Evolutionary conservation across 176 grass and related monocot genomes (phyloP).

Genomic region (Chrysopogon serrulatus): DNA sequence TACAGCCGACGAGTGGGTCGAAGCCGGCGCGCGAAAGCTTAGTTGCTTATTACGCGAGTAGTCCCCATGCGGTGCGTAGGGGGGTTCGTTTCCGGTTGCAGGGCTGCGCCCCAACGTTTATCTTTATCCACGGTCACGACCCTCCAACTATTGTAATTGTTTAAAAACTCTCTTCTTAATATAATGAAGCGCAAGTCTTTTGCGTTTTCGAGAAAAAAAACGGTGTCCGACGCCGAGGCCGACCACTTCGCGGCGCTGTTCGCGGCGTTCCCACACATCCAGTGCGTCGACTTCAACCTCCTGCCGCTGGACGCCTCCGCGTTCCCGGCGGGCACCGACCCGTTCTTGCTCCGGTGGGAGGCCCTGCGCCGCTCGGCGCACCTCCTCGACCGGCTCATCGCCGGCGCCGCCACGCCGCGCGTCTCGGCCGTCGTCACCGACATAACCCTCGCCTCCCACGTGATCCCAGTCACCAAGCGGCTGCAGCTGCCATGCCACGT

Average conservation of each 20-base stretch:
- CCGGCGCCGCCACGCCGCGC: not conserved
- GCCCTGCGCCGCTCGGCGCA: conserved; percentile 40
- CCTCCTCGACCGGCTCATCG: conserved; percentile 25
- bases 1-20: no score
- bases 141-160: no score
- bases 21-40: no score
- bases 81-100: no score
- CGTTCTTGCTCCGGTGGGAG: conserved; percentile 50
- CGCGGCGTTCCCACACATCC: conserved; percentile 28
- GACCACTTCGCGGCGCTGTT: conserved; percentile 32
- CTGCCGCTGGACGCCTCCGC: conserved; percentile 14
- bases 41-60: no score
- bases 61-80: no score
- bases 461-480: conserved; percentile 22
- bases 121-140: no score
- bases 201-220: no score
- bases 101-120: no score
- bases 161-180: no score
- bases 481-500: conserved; percentile 41
- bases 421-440: conserved; percentile 45
- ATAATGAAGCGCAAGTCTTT: no score
- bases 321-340: conserved; percentile 22
- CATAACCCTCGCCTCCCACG: conserved; percentile 14
- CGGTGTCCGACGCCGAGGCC: conserved; percentile 43
- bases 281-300: conserved; percentile 43